Conservation (phyloP, 768 basidiomycete genomes). For the Thelephora aurantiotincta region DNA sequence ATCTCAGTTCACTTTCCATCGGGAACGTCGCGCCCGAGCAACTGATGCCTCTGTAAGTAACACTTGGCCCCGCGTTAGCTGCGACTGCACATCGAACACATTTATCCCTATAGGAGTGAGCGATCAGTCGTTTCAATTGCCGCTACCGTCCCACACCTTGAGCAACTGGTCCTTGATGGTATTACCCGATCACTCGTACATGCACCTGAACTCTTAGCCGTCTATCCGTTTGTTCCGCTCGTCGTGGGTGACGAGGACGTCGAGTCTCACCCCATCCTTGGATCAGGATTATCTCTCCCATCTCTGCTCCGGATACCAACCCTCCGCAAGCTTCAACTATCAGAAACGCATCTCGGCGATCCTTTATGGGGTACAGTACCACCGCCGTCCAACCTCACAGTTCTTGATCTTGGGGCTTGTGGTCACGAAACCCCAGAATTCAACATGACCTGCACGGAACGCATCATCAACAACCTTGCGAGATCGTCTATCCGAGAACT, state of each 20-base stretch:
- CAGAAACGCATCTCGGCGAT: slow-evolving; percentile 61
- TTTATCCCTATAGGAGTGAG: slow-evolving; percentile 36
- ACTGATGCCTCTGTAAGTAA: slow-evolving; percentile 22
- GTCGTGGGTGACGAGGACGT: slow-evolving; percentile 47
- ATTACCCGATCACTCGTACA: slow-evolving; percentile 57
- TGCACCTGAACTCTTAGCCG: slow-evolving; percentile 40
- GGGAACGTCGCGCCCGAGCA: slow-evolving; percentile 26
- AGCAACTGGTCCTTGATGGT: slow-evolving; percentile 43
- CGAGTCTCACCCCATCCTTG: slow-evolving; percentile 35
- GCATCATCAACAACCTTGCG: slow-evolving; percentile 47
- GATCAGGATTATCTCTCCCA: slow-evolving; percentile 45
- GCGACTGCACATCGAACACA: slow-evolving; percentile 1
- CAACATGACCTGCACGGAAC: slow-evolving; percentile 41
- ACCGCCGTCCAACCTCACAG: slow-evolving; percentile 34
- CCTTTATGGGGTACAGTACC: slow-evolving; percentile 38
- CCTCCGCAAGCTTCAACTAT: slow-evolving; percentile 46
- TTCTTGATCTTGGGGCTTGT: slow-evolving; percentile 42
- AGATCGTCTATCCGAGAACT: slow-evolving; percentile 35
- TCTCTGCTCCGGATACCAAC: slow-evolving; percentile 50
- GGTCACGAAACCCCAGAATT: slow-evolving; percentile 36
- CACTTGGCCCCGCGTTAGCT: not conserved
- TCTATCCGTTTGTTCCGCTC: slow-evolving; percentile 43
- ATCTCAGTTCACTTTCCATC: slow-evolving; percentile 33
- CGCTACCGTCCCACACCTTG: slow-evolving; percentile 37
- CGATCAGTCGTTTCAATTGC: slow-evolving; percentile 58